phyloP scores from a whole-genome alignment of 768 basidiomycete genomes.

The Pleurotus giganteus region DNA sequence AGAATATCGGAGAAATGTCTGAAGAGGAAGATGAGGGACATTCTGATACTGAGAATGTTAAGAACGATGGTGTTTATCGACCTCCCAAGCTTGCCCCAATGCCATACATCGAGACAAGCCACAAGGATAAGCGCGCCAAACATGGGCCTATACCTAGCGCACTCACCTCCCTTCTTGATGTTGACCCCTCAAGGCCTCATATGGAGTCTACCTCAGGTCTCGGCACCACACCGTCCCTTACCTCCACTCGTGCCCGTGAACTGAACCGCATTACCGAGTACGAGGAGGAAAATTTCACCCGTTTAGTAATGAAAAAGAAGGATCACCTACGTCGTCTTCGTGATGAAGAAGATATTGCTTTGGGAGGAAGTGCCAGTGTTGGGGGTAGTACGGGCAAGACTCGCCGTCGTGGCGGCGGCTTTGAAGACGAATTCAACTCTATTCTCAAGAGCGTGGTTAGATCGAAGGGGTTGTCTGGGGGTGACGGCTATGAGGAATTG shows the following conservation, averaged over 20 bases:
- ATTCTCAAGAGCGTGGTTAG: conserved; percentile 63
- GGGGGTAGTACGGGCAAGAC: conserved; percentile 45
- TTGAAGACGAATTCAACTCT: conserved; percentile 85
- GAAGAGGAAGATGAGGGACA: conserved; percentile 28
- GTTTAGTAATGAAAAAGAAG: conserved; percentile 87
- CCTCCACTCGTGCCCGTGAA: conserved; percentile 72
- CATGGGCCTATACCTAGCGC: conserved; percentile 63
- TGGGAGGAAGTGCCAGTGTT: conserved; percentile 65
- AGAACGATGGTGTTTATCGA: conserved; percentile 60
- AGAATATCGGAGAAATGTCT: conserved; percentile 32
- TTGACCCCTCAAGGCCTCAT: conserved; percentile 68
- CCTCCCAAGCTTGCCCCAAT: conserved; percentile 89
- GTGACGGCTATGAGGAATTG: conserved; percentile 84
- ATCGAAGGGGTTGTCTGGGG: conserved; percentile 36
- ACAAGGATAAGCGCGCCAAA: conserved; percentile 45
- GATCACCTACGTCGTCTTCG: conserved; percentile 66
- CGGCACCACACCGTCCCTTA: conserved; percentile 51
- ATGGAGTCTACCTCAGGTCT: conserved; percentile 73
- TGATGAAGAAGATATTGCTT: conserved; percentile 86
- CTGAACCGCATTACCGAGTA: conserved; percentile 81
- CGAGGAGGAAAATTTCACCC: conserved; percentile 93
- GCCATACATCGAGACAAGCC: conserved; percentile 61
- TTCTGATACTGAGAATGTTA: conserved; percentile 17
- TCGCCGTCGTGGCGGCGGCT: conserved; percentile 61
- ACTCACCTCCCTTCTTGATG: conserved; percentile 56